Evolutionary conservation across 345 rosid genomes (phyloP).

Genomic region (Schrenkiella parvula): DNA sequence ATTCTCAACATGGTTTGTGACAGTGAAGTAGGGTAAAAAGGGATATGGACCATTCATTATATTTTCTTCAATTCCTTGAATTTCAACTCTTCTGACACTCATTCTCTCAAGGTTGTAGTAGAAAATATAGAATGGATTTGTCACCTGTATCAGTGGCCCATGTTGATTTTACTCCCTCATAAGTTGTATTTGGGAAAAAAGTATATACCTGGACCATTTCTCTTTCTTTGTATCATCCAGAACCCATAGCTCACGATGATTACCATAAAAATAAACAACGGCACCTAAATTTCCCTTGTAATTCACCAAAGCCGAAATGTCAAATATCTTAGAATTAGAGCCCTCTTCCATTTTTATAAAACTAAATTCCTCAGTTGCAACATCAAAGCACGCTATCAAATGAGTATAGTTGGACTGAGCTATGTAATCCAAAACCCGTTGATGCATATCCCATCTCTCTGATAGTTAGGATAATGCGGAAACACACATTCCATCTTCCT

Average conservation of each 20-base stretch:
- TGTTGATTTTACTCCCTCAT: background rate
- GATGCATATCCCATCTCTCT: background rate
- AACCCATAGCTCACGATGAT: background rate
- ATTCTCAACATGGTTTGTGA: too few species aligned
- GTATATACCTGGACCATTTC: background rate
- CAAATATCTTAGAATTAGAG: background rate
- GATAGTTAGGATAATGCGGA: background rate
- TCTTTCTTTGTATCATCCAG: background rate
- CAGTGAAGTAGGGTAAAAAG: background rate
- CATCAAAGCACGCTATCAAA: background rate
- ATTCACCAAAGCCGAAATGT: background rate
- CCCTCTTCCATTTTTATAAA: background rate
- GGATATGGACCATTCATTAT: background rate
- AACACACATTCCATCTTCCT: background rate
- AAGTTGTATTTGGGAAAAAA: background rate
- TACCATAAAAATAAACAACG: too few species aligned
- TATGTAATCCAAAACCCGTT: background rate
- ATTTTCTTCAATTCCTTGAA: background rate
- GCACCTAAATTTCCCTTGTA: slow-evolving; percentile 11
- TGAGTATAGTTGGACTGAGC: background rate
- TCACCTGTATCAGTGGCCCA: background rate
- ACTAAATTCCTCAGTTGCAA: background rate
- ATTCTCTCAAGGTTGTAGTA: background rate
- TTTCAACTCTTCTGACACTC: background rate
- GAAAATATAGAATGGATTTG: background rate